phyloP scores from a whole-genome alignment of 2,329 filamentous ascomycete species.

The Penicillium sp. region DNA sequence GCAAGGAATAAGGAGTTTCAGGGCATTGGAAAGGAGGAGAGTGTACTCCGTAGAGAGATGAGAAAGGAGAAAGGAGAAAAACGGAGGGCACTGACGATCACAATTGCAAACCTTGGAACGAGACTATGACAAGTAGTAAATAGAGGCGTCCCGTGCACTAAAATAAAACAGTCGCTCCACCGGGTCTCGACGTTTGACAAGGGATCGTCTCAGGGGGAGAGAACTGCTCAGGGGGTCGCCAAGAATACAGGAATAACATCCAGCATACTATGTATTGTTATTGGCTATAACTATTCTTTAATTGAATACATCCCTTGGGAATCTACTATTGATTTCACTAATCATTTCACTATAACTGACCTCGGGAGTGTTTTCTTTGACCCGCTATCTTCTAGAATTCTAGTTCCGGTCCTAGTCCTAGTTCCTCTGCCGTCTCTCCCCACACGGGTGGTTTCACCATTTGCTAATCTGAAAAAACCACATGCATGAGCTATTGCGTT shows the following conservation, averaged over 20 bases:
- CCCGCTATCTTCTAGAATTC: slow-evolving; percentile 14
- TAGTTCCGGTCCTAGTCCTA: no score
- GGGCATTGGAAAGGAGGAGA: background rate
- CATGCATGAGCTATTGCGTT: no score
- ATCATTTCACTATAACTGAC: no score
- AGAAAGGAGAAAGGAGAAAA: slow-evolving; percentile 20
- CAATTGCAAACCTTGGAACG: slow-evolving; percentile 19
- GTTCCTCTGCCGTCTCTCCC: slow-evolving; percentile 6
- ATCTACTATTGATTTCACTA: background rate
- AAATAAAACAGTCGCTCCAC: slow-evolving; percentile 7
- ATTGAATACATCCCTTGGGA: background rate
- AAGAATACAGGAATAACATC: slow-evolving; percentile 12
- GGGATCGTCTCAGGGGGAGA: slow-evolving; percentile 13
- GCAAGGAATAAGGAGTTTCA: background rate
- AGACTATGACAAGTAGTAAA: slow-evolving; percentile 7
- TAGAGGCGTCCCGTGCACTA: slow-evolving; percentile 19
- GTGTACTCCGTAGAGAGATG: background rate
- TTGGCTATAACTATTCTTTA: background rate
- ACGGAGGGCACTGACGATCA: slow-evolving; percentile 26
- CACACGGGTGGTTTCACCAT: slow-evolving; percentile 8
- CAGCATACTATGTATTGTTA: background rate
- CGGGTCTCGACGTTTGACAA: slow-evolving; percentile 3
- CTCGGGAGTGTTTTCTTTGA: background rate
- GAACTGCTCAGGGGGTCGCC: slow-evolving; percentile 15
- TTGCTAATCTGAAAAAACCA: background rate